Evolutionary conservation across 140 eudicot species (phyloP).

Genomic region (Flaveria floridana): DNA sequence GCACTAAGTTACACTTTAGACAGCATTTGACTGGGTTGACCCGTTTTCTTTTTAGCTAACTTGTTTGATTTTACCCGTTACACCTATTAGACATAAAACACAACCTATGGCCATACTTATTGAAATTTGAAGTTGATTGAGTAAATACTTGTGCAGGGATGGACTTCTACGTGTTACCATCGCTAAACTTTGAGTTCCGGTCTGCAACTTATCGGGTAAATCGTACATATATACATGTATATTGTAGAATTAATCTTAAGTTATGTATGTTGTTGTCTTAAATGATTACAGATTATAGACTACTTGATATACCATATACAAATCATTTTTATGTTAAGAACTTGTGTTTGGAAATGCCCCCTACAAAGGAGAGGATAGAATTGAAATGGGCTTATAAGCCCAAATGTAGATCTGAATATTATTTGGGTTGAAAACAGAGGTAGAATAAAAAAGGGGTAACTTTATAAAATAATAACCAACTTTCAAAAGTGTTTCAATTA

Average conservation of each 20-base stretch:
- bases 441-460: no score
- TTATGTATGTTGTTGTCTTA: constrained; percentile 17
- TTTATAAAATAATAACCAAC: no score
- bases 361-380: neutral
- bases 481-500: no score
- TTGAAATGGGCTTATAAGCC: neutral
- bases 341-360: neutral
- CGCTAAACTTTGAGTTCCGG: constrained; percentile 34
- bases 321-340: no score
- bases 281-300: neutral
- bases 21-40: neutral
- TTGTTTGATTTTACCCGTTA: constrained; percentile 6
- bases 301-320: no score
- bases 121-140: neutral
- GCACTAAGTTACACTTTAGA: neutral
- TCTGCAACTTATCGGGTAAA: constrained; percentile 23
- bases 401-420: neutral
- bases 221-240: constrained; percentile 34
- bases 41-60: neutral
- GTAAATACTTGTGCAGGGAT: constrained; percentile 33
- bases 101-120: neutral
- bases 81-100: neutral
- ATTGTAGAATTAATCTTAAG: constrained; percentile 25
- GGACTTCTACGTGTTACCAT: constrained; percentile 37
- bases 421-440: neutral